Conservation (phyloP, 768 basidiomycete genomes). For the Tubosaeta sp. region DNA sequence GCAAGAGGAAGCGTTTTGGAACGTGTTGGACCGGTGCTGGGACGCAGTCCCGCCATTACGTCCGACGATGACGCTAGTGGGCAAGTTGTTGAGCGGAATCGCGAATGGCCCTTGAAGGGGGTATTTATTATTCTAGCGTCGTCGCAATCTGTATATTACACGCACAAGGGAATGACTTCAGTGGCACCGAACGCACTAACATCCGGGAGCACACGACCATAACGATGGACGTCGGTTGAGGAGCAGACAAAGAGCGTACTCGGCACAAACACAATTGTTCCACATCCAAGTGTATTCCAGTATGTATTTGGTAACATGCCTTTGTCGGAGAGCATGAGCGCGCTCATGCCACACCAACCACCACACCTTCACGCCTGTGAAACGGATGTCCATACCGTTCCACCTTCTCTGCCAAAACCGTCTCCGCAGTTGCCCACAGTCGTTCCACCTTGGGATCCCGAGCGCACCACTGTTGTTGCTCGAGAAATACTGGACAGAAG, state of each 20-base stretch:
- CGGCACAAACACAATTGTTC: too few relatives aligned
- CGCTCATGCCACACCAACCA: background rate
- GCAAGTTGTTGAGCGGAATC: conserved; percentile 8
- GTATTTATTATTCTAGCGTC: background rate
- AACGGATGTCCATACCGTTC: conserved; percentile 12
- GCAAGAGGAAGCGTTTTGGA: conserved; percentile 39
- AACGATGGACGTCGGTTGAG: too few relatives aligned
- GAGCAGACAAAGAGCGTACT: background rate
- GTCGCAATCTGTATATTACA: background rate
- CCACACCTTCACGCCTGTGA: background rate
- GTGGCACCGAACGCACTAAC: too few relatives aligned
- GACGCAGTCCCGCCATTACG: conserved; percentile 32
- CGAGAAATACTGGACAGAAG: conserved; percentile 47
- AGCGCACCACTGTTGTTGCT: conserved; percentile 45
- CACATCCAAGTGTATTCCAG: too few relatives aligned
- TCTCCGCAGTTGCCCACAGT: conserved; percentile 22
- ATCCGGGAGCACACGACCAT: too few relatives aligned
- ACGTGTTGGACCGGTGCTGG: conserved; percentile 46
- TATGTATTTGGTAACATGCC: too few relatives aligned
- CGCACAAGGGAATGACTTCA: too few relatives aligned
- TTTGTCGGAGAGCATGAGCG: too few relatives aligned
- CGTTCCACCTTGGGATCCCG: conserved; percentile 35
- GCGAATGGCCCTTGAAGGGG: too few relatives aligned
- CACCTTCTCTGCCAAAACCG: conserved; percentile 14
- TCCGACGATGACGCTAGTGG: conserved; percentile 42